Evolutionary conservation across 208 protist species (phyloP).

Genomic region (Leishmania mexicana): DNA sequence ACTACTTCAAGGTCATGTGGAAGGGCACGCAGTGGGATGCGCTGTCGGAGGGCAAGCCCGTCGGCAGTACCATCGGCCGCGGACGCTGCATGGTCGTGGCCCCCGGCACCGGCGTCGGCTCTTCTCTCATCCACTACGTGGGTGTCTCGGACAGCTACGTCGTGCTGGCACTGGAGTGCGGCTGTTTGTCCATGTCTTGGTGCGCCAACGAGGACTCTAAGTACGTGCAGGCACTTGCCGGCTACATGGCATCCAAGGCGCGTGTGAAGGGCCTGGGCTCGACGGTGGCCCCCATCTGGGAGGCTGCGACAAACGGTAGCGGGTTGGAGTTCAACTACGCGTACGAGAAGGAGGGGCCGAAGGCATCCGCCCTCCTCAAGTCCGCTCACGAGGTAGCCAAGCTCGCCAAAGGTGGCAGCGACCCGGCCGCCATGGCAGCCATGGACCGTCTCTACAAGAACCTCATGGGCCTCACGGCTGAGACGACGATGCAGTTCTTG

Average conservation of each 20-base stretch:
- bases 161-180: slow-evolving; percentile 60
- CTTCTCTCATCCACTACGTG: slow-evolving; percentile 63
- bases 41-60: slow-evolving; percentile 23
- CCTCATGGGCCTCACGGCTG: slow-evolving; percentile 46
- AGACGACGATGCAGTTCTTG: slow-evolving; percentile 64
- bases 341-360: slow-evolving; percentile 20
- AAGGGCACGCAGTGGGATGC: slow-evolving; percentile 57
- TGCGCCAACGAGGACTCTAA: slow-evolving; percentile 1
- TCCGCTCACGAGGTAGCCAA: slow-evolving; percentile 48
- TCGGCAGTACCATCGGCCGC: slow-evolving; percentile 34
- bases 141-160: slow-evolving; percentile 31
- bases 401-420: slow-evolving; percentile 44
- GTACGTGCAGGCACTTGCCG: slow-evolving; percentile 31
- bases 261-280: slow-evolving; percentile 10
- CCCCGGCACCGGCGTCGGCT: slow-evolving; percentile 69
- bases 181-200: slow-evolving; percentile 44
- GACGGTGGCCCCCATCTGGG: slow-evolving; percentile 37
- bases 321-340: slow-evolving; percentile 65
- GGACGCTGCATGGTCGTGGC: slow-evolving; percentile 61
- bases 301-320: slow-evolving; percentile 46
- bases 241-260: slow-evolving; percentile 19
- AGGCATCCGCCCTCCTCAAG: slow-evolving; percentile 13
- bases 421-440: slow-evolving; percentile 46
- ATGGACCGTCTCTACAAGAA: slow-evolving; percentile 54
- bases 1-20: slow-evolving; percentile 80